phyloP scores from a whole-genome alignment of 805 yeast genomes.

The Barnettozyma sucrosica region DNA sequence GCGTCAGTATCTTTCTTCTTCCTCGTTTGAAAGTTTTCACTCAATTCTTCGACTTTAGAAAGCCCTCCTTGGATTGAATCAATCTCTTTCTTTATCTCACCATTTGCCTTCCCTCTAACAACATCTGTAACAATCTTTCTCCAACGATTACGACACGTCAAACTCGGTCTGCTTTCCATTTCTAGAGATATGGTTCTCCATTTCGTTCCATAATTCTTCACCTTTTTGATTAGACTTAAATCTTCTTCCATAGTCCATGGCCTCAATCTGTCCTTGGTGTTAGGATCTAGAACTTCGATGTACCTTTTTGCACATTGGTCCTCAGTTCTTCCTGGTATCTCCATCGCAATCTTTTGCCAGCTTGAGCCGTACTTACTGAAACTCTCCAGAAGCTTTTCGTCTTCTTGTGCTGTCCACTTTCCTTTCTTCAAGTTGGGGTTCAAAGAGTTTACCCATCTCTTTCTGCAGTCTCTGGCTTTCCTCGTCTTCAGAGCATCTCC shows the following conservation, averaged over 20 bases:
- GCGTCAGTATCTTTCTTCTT: constrained; percentile 3
- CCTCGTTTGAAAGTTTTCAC: constrained; percentile 18
- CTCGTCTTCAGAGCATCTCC: constrained; percentile 46
- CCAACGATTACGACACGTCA: constrained; percentile 92
- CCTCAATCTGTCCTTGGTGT: constrained; percentile 65
- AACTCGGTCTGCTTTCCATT: constrained; percentile 75
- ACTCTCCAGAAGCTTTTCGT: constrained; percentile 56
- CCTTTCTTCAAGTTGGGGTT: constrained; percentile 83
- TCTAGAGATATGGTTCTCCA: constrained; percentile 78
- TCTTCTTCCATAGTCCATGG: constrained; percentile 83
- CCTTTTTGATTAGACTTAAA: constrained; percentile 56
- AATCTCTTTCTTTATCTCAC: constrained; percentile 52
- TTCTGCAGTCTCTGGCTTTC: constrained; percentile 76
- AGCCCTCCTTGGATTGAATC: constrained; percentile 40
- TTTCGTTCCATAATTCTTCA: constrained; percentile 71
- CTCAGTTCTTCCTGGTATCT: constrained; percentile 80
- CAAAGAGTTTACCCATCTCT: constrained; percentile 80
- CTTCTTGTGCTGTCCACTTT: constrained; percentile 82
- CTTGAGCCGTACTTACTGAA: constrained; percentile 66
- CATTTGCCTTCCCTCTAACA: constrained; percentile 57
- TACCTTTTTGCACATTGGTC: constrained; percentile 94
- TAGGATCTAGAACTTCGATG: constrained; percentile 81
- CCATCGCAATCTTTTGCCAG: constrained; percentile 79
- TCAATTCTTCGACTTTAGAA: constrained; percentile 23
- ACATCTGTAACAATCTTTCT: constrained; percentile 76